Conservation (phyloP, 768 basidiomycete genomes). For the Cystobasidium onofrii region DNA sequence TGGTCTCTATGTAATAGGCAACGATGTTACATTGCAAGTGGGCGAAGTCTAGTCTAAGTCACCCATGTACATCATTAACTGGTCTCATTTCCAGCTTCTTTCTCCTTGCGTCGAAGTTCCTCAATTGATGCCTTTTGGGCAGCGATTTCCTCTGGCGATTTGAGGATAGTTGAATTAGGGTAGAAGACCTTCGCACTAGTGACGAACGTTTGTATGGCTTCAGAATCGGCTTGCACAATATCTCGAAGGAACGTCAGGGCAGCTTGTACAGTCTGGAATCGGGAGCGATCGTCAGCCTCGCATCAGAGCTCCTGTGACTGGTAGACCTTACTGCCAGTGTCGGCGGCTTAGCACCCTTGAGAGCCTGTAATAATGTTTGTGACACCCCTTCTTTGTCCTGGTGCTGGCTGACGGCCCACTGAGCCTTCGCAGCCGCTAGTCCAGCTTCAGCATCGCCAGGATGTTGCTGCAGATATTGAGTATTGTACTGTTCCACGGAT, state of each 20-base stretch:
- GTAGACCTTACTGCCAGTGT: background rate
- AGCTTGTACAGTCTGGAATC: background rate
- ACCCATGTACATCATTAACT: background rate
- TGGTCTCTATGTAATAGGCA: no score
- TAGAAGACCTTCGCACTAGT: background rate
- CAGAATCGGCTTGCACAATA: background rate
- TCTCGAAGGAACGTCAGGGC: constrained; percentile 3
- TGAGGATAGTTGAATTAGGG: constrained; percentile 3
- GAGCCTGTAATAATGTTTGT: background rate
- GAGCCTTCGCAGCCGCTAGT: constrained; percentile 10
- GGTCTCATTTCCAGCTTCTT: constrained; percentile 25
- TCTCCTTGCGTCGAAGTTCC: constrained; percentile 4
- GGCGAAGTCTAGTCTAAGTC: background rate
- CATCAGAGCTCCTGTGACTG: background rate
- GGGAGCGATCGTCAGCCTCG: background rate
- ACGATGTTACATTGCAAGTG: no score
- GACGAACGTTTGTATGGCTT: background rate
- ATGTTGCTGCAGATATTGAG: constrained; percentile 25
- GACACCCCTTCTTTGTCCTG: background rate
- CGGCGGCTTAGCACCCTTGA: background rate
- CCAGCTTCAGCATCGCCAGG: background rate
- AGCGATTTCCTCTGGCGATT: background rate
- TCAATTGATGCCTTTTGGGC: constrained; percentile 4
- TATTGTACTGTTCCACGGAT: background rate
- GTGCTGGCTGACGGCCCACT: constrained; percentile 1